These are phyloP conservation scores for Desmodesmus armatus DNA, from an alignment of 139 green algal genomes.

Conservation along the genomic window DNA sequence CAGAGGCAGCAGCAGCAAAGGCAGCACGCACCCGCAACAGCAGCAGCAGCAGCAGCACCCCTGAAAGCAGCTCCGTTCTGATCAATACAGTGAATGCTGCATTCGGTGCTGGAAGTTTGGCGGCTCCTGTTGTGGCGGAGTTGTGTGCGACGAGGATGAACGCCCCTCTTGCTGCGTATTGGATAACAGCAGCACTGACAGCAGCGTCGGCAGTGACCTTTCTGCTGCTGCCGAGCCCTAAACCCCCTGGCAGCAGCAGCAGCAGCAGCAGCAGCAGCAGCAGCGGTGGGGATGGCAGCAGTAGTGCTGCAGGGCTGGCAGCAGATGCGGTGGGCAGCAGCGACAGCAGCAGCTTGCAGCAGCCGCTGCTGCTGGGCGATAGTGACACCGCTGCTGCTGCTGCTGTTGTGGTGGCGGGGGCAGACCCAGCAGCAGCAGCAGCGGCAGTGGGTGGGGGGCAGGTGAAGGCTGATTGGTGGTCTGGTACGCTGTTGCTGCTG, in stretches of 20 bases:
- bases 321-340: conserved; percentile 4
- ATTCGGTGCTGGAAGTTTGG: conserved; percentile 39
- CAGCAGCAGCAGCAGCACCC: no score
- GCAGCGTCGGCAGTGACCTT: conserved; percentile 20
- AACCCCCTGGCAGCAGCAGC: conserved; percentile 3
- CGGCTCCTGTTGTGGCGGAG: conserved; percentile 37
- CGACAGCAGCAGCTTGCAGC: not conserved
- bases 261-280: conserved; percentile 3
- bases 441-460: not conserved
- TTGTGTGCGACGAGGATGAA: not conserved
- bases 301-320: not conserved
- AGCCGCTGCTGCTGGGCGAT: not conserved
- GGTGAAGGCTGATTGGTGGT: not conserved
- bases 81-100: conserved; percentile 46
- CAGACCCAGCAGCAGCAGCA: not conserved
- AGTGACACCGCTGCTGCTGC: no score
- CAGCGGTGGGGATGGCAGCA: no score
- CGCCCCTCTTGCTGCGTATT: not conserved
- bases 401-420: no score
- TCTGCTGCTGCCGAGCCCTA: conserved; percentile 36
- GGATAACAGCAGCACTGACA: conserved; percentile 33
- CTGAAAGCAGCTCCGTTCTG: no score
- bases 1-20: not conserved
- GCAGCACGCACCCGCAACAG: no score
- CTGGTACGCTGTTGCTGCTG: not conserved